Evolutionary conservation across 225 moss, liverwort and hornwort genomes (phyloP), one percentile per base, ranked within the genome.

Genomic region (Physcomitrellopsis africana): DNA sequence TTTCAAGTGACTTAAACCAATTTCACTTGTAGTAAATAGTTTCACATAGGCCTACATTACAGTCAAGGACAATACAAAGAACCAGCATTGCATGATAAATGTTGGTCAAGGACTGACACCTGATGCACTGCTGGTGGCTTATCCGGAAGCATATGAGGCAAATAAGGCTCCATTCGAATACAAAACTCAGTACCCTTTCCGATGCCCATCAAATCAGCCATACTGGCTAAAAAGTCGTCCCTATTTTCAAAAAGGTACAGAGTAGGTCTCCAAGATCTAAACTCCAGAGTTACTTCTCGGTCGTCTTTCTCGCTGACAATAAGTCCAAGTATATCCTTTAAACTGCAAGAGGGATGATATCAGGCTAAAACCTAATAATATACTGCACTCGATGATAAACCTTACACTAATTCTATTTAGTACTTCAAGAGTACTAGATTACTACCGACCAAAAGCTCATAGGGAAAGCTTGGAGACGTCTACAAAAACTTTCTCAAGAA

Each of bases 231-330:
- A 70, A 99, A 95, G 72, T 95, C 84, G 64, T 99, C 93, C 83
- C 91, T 95, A 19, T 87, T 86, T 67, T 89, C 92, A 58, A 99
- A 70, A 74, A 87, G 84, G 76, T 99, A 99, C 60, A 85, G 91
- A 13, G 93, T 99, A 76, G 93, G 65, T 70, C 97, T 91, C 97
- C 97, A 99, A 78, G 97, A 85, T 81, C 93, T 90, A 16, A 95
- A 92, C 85, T 99, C 97, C 22, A 99, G 80, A 59, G 83, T 93
- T 63, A 99, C 93, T 65, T 95, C 97, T 77, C 81, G 87, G 54
- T 65, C 52, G 77, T 89, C 87, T 60, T 84, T 94, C 75, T 99
- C 97, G 67, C 80, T 93, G 24, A 92, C 92, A 82, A 92, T 91
- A 59, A 99, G 87, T 27, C 97, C 97, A 70, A 95, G 65, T 63